A percentile compares a stretch with the other conserved stretches of the same genome.
Conservation (phyloP, 163 green algal genomes). For the Chlamydomonas reinhardtii region DNA sequence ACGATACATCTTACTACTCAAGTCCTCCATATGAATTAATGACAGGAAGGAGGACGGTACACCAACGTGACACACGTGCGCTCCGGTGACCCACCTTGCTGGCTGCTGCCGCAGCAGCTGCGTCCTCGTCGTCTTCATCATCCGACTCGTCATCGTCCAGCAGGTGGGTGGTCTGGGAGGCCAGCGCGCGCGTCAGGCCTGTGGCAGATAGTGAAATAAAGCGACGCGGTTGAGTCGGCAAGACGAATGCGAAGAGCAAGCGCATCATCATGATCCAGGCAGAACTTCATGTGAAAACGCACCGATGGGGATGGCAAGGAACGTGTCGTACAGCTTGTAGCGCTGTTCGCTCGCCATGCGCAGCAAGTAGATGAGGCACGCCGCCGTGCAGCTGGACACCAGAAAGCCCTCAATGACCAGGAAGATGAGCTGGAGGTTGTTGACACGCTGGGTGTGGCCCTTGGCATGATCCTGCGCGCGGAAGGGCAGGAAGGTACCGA, state of each 20-base stretch:
- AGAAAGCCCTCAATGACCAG: constrained; percentile 25
- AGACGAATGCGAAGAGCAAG: too few species aligned
- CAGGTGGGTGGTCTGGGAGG: constrained; percentile 37
- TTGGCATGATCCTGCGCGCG: neutral
- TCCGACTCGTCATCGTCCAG: constrained; percentile 36
- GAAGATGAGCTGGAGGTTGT: constrained; percentile 34
- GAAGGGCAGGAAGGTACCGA: too few species aligned
- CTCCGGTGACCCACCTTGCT: neutral
- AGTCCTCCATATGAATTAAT: too few species aligned
- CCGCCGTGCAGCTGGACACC: neutral
- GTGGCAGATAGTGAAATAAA: neutral
- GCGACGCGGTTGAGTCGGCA: neutral
- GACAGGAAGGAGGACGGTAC: too few species aligned
- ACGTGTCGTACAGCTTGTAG: constrained; percentile 46
- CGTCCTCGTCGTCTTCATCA: constrained; percentile 34
- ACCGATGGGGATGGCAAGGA: constrained; percentile 42
- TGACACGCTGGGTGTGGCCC: neutral
- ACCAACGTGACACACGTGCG: too few species aligned
- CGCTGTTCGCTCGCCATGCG: neutral
- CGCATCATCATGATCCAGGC: too few species aligned
- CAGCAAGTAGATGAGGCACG: constrained; percentile 6
- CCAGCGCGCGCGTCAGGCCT: constrained; percentile 34
- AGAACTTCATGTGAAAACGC: too few species aligned
- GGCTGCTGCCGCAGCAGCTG: neutral
- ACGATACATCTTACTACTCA: too few species aligned